Percentiles rank a stretch among this genome's conserved stretches.
Evolutionary conservation across 495 filamentous ascomycete species (phyloP).

Genomic region (Talaromyces wortmannii): DNA sequence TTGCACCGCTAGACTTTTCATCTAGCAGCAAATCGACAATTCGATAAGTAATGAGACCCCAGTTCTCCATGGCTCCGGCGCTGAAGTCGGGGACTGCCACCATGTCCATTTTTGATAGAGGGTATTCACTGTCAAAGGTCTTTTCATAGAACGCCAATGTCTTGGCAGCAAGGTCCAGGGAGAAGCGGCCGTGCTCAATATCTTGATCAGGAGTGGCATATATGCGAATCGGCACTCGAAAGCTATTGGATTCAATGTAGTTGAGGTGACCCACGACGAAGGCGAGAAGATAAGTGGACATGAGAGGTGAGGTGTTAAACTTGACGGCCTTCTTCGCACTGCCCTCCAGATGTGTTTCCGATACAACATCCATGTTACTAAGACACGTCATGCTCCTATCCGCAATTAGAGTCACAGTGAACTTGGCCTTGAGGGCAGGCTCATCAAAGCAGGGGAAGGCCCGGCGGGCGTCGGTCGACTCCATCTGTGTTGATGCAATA

Average conservation of each 20-base stretch:
- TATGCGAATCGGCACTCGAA: constrained; percentile 61
- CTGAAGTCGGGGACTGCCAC: constrained; percentile 88
- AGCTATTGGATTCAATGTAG: constrained; percentile 55
- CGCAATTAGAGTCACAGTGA: constrained; percentile 56
- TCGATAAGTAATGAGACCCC: constrained; percentile 93
- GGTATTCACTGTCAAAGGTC: constrained; percentile 45
- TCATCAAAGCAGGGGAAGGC: constrained; percentile 68
- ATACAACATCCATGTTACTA: constrained; percentile 62
- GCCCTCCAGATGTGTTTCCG: constrained; percentile 45
- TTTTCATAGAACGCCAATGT: constrained; percentile 47
- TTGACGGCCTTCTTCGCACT: constrained; percentile 55
- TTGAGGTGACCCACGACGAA: constrained; percentile 64
- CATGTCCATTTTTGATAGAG: constrained; percentile 91
- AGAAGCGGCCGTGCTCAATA: constrained; percentile 58
- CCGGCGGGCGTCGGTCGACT: constrained; percentile 57
- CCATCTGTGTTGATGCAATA: constrained; percentile 60
- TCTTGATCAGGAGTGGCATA: constrained; percentile 59
- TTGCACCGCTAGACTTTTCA: constrained; percentile 83
- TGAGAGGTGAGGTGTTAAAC: constrained; percentile 52
- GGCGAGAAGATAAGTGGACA: constrained; percentile 63
- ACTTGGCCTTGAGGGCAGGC: constrained; percentile 60
- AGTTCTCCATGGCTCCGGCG: constrained; percentile 98
- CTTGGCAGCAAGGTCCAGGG: constrained; percentile 54
- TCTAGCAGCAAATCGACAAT: constrained; percentile 87
- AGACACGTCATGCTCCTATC: constrained; percentile 57